Evolutionary conservation across 257 asterid genomes (phyloP).

Genomic region (Petrea volubilis): DNA sequence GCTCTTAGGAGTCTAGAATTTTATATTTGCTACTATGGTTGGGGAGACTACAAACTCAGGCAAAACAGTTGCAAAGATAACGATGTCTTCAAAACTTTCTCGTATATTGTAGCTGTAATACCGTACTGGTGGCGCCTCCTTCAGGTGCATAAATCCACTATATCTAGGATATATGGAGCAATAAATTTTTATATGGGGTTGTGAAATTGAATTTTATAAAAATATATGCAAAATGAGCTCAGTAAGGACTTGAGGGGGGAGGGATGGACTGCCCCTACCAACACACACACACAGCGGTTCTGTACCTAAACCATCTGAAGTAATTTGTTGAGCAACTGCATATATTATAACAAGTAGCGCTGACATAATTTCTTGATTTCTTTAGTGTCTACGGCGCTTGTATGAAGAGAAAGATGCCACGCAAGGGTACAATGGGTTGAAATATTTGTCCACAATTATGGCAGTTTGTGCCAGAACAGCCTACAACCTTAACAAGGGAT

Average conservation of each 20-base stretch:
- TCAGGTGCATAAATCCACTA: slow-evolving; percentile 41
- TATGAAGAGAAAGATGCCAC: slow-evolving; percentile 47
- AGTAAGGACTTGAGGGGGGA: too few species aligned
- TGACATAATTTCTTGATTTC: slow-evolving; percentile 6
- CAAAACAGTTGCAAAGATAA: slow-evolving; percentile 37
- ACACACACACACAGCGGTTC: too few species aligned
- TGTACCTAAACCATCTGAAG: too few species aligned
- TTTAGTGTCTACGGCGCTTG: slow-evolving; percentile 56
- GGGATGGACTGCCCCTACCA: too few species aligned
- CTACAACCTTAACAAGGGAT: slow-evolving; percentile 30
- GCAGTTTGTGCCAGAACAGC: slow-evolving; percentile 57
- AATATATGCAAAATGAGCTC: too few species aligned
- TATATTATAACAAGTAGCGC: too few species aligned
- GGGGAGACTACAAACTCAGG: slow-evolving; percentile 58
- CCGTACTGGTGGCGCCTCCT: slow-evolving; percentile 55
- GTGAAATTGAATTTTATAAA: too few species aligned
- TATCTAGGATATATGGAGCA: too few species aligned
- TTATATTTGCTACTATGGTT: slow-evolving; percentile 59
- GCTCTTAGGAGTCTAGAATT: slow-evolving; percentile 60
- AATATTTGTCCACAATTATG: slow-evolving; percentile 43
- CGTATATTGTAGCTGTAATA: slow-evolving; percentile 44
- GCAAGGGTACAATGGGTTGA: slow-evolving; percentile 58
- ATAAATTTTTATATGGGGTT: too few species aligned
- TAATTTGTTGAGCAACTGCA: too few species aligned
- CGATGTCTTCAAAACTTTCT: slow-evolving; percentile 42